Conservation (phyloP, 192 early-diverging fungal genomes). For the Coemansia sp. region DNA sequence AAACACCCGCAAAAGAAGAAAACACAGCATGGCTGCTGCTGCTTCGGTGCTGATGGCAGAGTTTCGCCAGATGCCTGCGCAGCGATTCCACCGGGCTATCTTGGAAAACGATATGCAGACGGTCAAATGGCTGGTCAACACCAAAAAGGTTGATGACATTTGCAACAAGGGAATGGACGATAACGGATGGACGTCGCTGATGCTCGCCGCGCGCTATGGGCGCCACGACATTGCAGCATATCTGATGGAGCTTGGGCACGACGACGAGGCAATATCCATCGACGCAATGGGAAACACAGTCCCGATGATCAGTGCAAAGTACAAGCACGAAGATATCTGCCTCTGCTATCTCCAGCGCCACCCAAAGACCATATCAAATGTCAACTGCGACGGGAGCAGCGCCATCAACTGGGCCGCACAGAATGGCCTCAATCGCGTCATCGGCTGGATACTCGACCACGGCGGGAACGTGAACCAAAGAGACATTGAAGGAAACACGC, state of each 20-base stretch:
- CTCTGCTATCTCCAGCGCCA: constrained; percentile 36
- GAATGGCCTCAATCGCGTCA: constrained; percentile 44
- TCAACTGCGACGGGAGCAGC: constrained; percentile 46
- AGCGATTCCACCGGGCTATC: constrained; percentile 44
- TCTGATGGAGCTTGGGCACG: constrained; percentile 42
- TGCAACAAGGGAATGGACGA: constrained; percentile 38
- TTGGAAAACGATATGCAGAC: constrained; percentile 43
- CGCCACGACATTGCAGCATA: constrained; percentile 38
- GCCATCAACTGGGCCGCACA: constrained; percentile 49
- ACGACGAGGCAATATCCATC: constrained; percentile 32
- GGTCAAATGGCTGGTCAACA: constrained; percentile 37
- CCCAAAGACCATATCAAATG: constrained; percentile 47
- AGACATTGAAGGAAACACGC: constrained; percentile 52
- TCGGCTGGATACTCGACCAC: constrained; percentile 43
- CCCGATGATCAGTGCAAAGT: constrained; percentile 49
- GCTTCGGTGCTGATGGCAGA: constrained; percentile 32
- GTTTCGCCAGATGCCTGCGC: constrained; percentile 32
- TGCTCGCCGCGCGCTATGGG: constrained; percentile 47
- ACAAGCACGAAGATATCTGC: constrained; percentile 42
- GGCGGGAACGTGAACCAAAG: constrained; percentile 50
- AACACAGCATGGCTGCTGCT: background rate
- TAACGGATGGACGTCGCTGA: constrained; percentile 46
- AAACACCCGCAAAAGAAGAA: too few relatives aligned
- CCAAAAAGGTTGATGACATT: constrained; percentile 37
- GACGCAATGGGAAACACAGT: constrained; percentile 46